Percentiles rank a stretch among this genome's conserved stretches.
These are phyloP conservation scores for Aquilaria sinensis DNA, from an alignment of 345 rosid genomes.

Conservation along the genomic window DNA sequence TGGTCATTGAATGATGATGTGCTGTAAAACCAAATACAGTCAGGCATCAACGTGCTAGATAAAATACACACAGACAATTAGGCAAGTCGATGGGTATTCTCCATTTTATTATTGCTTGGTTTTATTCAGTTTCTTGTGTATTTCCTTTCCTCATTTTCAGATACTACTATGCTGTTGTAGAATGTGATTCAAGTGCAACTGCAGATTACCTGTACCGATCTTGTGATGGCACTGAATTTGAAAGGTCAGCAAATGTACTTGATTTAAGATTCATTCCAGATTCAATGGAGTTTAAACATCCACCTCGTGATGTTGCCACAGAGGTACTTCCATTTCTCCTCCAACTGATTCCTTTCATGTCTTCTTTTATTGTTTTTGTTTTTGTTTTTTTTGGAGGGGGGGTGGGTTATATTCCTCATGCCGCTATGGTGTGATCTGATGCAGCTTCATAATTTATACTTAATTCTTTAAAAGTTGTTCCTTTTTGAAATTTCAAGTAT, in stretches of 20 bases:
- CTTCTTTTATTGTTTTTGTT: neutral
- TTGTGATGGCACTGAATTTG: constrained; percentile 90
- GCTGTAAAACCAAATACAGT: too few relatives aligned
- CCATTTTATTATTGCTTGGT: too few relatives aligned
- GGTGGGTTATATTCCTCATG: too few relatives aligned
- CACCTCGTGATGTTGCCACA: constrained; percentile 78
- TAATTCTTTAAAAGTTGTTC: too few relatives aligned
- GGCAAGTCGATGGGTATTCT: too few relatives aligned
- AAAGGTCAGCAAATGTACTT: constrained; percentile 84
- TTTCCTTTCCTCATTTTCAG: constrained; percentile 23
- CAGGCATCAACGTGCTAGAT: too few relatives aligned
- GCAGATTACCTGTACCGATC: constrained; percentile 74
- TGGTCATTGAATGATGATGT: too few relatives aligned
- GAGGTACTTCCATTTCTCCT: constrained; percentile 44
- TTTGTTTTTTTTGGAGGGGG: neutral
- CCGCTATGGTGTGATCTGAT: too few relatives aligned
- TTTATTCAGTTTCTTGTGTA: neutral
- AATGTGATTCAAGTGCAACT: constrained; percentile 76
- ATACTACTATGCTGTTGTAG: constrained; percentile 83
- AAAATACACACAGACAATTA: too few relatives aligned
- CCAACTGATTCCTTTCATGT: too few relatives aligned
- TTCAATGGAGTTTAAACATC: constrained; percentile 79
- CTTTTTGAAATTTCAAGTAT: too few relatives aligned
- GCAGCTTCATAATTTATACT: too few relatives aligned
- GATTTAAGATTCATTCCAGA: constrained; percentile 94